phyloP scores from a whole-genome alignment of 2,329 filamentous ascomycete species.

The Colletotrichum kahawae region DNA sequence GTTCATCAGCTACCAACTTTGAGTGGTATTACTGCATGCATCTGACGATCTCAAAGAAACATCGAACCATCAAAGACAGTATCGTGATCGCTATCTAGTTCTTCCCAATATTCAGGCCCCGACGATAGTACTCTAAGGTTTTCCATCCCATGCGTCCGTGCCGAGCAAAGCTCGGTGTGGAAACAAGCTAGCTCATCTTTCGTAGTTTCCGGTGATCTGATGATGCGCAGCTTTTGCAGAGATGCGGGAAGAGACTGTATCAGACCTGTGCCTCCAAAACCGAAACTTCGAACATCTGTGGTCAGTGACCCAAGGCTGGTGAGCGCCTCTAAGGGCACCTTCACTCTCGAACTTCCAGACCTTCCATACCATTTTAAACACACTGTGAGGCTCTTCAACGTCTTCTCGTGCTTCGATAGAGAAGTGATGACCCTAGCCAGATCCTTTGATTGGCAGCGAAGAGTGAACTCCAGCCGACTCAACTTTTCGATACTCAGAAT shows the following conservation, averaged over 20 bases:
- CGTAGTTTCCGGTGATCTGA: neutral
- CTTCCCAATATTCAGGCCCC: neutral
- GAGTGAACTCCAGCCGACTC: neutral
- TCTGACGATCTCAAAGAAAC: neutral
- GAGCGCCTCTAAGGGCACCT: neutral
- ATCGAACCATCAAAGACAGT: neutral
- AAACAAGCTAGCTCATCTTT: neutral
- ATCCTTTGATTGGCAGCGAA: neutral
- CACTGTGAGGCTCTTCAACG: neutral
- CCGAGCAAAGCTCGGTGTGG: neutral
- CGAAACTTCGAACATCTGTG: neutral
- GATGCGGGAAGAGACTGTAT: neutral
- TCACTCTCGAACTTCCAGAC: neutral
- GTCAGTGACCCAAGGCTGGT: conserved; percentile 1
- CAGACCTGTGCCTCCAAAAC: neutral
- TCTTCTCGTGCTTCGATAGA: neutral
- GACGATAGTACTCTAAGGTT: neutral
- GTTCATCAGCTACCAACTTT: neutral
- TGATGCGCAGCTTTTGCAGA: neutral
- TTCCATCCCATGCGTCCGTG: neutral
- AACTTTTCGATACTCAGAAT: neutral
- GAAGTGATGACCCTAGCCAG: neutral
- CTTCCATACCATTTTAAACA: neutral
- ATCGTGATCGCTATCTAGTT: neutral
- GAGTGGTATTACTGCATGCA: neutral